phyloP scores from a whole-genome alignment of 2,329 filamentous ascomycete species.

The Coniochaeta sp. region DNA sequence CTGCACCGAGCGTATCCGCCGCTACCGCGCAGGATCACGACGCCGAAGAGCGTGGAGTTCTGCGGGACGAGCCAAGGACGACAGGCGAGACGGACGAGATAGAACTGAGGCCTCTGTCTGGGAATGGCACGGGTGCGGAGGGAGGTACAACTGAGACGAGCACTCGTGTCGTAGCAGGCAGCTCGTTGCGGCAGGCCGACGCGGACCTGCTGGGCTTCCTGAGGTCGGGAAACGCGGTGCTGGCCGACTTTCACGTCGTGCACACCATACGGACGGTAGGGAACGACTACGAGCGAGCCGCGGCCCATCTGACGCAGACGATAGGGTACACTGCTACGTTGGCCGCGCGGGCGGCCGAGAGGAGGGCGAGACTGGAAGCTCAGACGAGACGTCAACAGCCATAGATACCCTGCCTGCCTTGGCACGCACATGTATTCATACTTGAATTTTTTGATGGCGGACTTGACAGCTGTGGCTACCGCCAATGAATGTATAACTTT shows the following conservation, averaged over 20 bases:
- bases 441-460: background rate
- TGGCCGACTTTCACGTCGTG: constrained; percentile 46
- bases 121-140: constrained; percentile 7
- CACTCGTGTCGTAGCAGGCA: background rate
- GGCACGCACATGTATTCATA: background rate
- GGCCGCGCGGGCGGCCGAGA: constrained; percentile 41
- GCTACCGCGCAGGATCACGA: constrained; percentile 40
- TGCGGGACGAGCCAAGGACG: constrained; percentile 14
- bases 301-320: constrained; percentile 45
- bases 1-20: background rate
- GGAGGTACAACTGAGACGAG: background rate
- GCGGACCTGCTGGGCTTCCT: constrained; percentile 37
- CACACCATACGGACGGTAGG: constrained; percentile 40
- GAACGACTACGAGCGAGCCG: constrained; percentile 35
- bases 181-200: constrained; percentile 10
- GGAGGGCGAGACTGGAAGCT: constrained; percentile 24
- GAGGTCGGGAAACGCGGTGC: constrained; percentile 45
- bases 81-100: constrained; percentile 31
- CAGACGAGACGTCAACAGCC: constrained; percentile 11
- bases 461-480: background rate
- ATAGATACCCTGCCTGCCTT: constrained; percentile 2
- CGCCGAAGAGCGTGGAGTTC: constrained; percentile 47
- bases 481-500: background rate
- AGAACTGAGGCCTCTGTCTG: constrained; percentile 33
- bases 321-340: constrained; percentile 46